phyloP scores from a whole-genome alignment of 352 stramenopile species.

The Halophytophthora batemanensis region DNA sequence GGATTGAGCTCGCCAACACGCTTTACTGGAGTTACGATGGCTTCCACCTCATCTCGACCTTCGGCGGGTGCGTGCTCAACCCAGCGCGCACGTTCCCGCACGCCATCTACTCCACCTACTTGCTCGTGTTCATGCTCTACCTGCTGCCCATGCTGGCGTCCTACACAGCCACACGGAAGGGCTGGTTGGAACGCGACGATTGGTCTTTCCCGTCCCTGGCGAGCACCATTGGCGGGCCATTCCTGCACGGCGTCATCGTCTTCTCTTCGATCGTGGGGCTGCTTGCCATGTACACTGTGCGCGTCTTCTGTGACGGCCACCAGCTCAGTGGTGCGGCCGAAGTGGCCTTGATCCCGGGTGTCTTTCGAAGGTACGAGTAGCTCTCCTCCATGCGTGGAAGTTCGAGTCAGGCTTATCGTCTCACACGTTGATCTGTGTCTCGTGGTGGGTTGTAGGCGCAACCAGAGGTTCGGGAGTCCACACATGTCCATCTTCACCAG shows the following conservation, averaged over 20 bases:
- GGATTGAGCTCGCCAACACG: slow-evolving; percentile 85
- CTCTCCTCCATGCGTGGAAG: neutral
- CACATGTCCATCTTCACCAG: slow-evolving; percentile 28
- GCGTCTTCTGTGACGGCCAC: slow-evolving; percentile 84
- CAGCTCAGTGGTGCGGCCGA: slow-evolving; percentile 71
- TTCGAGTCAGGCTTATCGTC: neutral
- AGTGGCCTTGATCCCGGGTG: slow-evolving; percentile 59
- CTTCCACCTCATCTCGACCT: slow-evolving; percentile 80
- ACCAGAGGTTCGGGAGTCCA: slow-evolving; percentile 17
- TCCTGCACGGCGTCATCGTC: slow-evolving; percentile 77
- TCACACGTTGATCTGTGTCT: neutral
- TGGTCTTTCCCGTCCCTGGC: slow-evolving; percentile 72
- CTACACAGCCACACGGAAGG: slow-evolving; percentile 37
- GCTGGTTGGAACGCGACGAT: slow-evolving; percentile 69
- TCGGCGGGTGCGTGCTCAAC: slow-evolving; percentile 84
- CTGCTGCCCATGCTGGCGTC: slow-evolving; percentile 80
- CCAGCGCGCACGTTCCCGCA: slow-evolving; percentile 30
- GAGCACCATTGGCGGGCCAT: slow-evolving; percentile 63
- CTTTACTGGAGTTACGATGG: slow-evolving; percentile 95
- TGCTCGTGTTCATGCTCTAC: slow-evolving; percentile 64
- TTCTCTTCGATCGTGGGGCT: slow-evolving; percentile 68
- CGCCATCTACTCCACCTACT: slow-evolving; percentile 71
- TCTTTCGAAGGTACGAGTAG: slow-evolving; percentile 32
- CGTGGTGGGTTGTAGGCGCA: slow-evolving; percentile 26
- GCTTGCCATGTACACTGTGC: slow-evolving; percentile 84